phyloP scores from a whole-genome alignment of 2,329 filamentous ascomycete species.

The Xylaria digitata region DNA sequence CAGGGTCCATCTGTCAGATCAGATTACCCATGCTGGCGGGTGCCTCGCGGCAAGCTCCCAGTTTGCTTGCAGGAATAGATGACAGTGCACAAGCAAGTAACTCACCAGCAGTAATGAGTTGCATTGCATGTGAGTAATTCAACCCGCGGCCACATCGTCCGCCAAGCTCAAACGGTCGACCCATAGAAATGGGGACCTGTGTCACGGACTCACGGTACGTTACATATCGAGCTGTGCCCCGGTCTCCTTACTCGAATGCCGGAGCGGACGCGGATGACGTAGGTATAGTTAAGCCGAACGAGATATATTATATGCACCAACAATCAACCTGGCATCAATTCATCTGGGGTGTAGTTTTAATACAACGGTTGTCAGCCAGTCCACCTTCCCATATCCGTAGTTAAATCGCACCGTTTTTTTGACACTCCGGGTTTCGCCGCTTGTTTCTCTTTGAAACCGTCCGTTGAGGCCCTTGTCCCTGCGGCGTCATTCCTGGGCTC shows the following conservation, averaged over 20 bases:
- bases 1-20: no score
- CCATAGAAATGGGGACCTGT: constrained; percentile 6
- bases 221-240: background rate
- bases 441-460: constrained; percentile 6
- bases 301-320: no score
- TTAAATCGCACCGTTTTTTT: no score
- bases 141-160: background rate
- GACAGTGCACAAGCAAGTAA: no score
- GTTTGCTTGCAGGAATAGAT: no score
- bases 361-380: no score
- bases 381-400: no score
- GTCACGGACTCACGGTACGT: constrained; percentile 5
- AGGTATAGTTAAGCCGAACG: background rate
- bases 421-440: background rate
- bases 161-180: constrained; percentile 6
- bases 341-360: no score
- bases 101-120: background rate
- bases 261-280: constrained; percentile 23
- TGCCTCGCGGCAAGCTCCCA: background rate
- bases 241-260: background rate
- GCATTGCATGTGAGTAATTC: background rate
- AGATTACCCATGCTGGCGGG: background rate
- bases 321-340: no score
- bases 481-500: background rate
- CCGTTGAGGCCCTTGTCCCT: background rate